Evolutionary conservation across 2,329 filamentous ascomycete species (phyloP).

Genomic region (Knoxdaviesia proteae): DNA sequence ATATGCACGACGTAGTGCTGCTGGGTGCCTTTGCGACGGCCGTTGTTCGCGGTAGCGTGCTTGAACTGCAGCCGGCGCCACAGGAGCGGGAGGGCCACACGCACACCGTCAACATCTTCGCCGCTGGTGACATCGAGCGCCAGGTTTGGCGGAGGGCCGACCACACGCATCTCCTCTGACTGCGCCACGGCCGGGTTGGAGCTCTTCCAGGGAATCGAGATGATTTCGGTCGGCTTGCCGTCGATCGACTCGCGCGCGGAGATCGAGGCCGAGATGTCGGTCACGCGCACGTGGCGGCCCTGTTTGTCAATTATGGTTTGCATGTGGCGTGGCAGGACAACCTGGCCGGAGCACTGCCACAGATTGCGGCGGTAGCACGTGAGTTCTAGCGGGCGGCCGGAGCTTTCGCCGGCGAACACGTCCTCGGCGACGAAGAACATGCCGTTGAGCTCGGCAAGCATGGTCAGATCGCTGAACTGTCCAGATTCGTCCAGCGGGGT

Average conservation of each 20-base stretch:
- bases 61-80: constrained; percentile 95
- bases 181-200: constrained; percentile 26
- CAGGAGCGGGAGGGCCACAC: constrained; percentile 61
- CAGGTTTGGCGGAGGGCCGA: constrained; percentile 27
- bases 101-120: constrained; percentile 57
- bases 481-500: constrained; percentile 45
- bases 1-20: constrained; percentile 87
- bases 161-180: constrained; percentile 25
- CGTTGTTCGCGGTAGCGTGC: constrained; percentile 91
- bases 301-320: constrained; percentile 36
- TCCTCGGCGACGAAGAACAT: constrained; percentile 81
- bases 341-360: constrained; percentile 80
- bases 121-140: constrained; percentile 32
- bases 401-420: constrained; percentile 42
- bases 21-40: constrained; percentile 77
- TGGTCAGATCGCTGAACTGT: constrained; percentile 39
- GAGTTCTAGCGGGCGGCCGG: constrained; percentile 49
- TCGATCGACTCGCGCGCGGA: constrained; percentile 83
- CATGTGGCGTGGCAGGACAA: constrained; percentile 32
- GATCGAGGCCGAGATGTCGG: constrained; percentile 63
- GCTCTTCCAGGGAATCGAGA: constrained; percentile 91
- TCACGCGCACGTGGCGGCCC: constrained; percentile 41
- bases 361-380: constrained; percentile 91
- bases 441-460: constrained; percentile 61
- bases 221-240: constrained; percentile 79